phyloP scores from a whole-genome alignment of 2,329 filamentous ascomycete species.

The Pseudogymnoascus sp. region DNA sequence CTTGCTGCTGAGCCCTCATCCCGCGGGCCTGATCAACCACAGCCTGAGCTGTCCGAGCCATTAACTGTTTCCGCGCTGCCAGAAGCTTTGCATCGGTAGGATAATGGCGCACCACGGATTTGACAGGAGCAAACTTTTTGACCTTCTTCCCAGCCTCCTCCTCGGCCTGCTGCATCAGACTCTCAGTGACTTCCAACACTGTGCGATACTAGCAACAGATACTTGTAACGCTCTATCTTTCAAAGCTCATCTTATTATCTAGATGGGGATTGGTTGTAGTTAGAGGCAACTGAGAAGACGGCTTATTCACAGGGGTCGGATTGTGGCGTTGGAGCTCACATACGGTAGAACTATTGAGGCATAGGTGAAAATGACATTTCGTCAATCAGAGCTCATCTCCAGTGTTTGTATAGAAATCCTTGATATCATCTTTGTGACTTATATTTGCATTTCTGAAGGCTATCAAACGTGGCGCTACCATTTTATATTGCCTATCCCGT shows the following conservation, averaged over 20 bases:
- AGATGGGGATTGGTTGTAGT: neutral
- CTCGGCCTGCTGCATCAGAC: no score
- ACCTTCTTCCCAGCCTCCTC: no score
- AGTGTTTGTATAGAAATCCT: neutral
- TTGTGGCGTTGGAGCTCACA: neutral
- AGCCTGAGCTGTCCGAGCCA: no score
- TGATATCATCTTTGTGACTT: neutral
- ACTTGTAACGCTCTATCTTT: neutral
- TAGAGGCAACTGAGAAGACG: neutral
- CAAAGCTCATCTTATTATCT: neutral
- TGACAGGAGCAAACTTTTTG: no score
- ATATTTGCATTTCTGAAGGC: neutral
- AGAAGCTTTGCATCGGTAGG: no score
- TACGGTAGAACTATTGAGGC: neutral
- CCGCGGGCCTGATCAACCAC: no score
- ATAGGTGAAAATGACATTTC: neutral
- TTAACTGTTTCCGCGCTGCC: no score
- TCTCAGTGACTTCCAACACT: no score
- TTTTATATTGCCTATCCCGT: neutral
- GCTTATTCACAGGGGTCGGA: neutral
- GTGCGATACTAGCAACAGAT: neutral
- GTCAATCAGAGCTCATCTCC: neutral
- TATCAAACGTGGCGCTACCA: neutral
- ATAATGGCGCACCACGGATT: no score
- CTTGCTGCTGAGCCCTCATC: no score